phyloP scores from a whole-genome alignment of 768 basidiomycete species.

The Cystofilobasidium bisporidii region DNA sequence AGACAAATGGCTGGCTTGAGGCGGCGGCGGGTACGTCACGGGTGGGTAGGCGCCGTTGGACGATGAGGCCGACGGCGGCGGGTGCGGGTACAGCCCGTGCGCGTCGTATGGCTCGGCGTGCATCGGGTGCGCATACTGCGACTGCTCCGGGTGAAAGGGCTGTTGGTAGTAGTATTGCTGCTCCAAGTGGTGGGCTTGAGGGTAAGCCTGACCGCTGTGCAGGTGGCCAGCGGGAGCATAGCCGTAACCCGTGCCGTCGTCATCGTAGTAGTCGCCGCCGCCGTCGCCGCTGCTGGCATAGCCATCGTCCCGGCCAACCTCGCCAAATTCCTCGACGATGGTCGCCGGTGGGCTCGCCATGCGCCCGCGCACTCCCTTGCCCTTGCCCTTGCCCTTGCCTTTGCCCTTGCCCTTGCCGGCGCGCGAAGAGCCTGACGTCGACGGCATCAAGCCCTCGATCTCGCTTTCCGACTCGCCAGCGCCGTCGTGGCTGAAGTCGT shows the following conservation, averaged over 20 bases:
- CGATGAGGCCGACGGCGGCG: neutral
- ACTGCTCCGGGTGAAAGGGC: neutral
- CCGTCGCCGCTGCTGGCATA: neutral
- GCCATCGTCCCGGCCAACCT: neutral
- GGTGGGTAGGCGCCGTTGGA: neutral
- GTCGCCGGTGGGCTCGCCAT: constrained; percentile 5
- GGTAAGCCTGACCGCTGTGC: neutral
- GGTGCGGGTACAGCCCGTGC: neutral
- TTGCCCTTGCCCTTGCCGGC: neutral
- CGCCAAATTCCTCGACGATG: neutral
- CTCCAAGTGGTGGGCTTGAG: neutral
- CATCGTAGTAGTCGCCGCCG: neutral
- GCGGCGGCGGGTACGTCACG: neutral
- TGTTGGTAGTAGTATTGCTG: neutral
- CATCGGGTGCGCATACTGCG: neutral
- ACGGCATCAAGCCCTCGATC: neutral
- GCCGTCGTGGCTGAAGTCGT: neutral
- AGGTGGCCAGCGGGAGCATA: neutral
- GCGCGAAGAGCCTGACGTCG: neutral
- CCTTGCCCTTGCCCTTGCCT: constrained; percentile 3
- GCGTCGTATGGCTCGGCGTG: neutral
- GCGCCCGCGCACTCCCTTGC: neutral
- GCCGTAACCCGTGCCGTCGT: neutral
- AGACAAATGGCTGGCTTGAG: neutral
- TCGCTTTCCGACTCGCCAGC: neutral